Percentiles rank a stretch among this genome's conserved stretches.
Conservation (phyloP, 441 rosid genomes). For the Mallotus japonicus region DNA sequence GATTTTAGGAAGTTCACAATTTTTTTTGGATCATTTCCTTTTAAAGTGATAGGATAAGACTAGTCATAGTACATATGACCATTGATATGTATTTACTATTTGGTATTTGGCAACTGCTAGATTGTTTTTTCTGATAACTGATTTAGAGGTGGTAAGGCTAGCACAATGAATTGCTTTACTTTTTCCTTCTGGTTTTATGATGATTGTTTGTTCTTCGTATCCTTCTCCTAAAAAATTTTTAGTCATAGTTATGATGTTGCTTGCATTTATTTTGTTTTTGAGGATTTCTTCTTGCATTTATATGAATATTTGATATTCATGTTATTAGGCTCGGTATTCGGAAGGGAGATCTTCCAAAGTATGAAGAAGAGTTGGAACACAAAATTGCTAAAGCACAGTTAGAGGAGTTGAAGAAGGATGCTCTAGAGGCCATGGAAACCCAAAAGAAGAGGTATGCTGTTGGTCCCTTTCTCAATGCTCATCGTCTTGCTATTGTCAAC, state of each 20-base stretch:
- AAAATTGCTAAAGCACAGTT: constrained; percentile 87
- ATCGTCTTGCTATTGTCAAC: not conserved
- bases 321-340: constrained; percentile 73
- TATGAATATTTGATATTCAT: constrained; percentile 4
- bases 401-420: constrained; percentile 88
- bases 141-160: not conserved
- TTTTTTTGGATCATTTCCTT: not conserved
- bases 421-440: constrained; percentile 85
- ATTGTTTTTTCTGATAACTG: not conserved
- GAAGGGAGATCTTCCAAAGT: constrained; percentile 88
- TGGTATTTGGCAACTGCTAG: not conserved
- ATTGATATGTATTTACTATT: not conserved
- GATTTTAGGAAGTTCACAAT: not conserved
- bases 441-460: constrained; percentile 72
- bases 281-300: too few species aligned
- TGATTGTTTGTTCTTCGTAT: too few species aligned
- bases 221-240: not conserved
- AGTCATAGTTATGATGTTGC: not conserved
- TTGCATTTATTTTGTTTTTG: not conserved
- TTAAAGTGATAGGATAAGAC: not conserved
- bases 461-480: not conserved
- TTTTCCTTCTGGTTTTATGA: too few species aligned
- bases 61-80: not conserved
- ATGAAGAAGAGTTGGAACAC: constrained; percentile 74
- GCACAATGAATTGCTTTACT: too few species aligned